A percentile compares a stretch with the other conserved stretches of the same genome.
Evolutionary conservation across 768 basidiomycete species (phyloP).

Genomic region (Leccinum longicurvipes): DNA sequence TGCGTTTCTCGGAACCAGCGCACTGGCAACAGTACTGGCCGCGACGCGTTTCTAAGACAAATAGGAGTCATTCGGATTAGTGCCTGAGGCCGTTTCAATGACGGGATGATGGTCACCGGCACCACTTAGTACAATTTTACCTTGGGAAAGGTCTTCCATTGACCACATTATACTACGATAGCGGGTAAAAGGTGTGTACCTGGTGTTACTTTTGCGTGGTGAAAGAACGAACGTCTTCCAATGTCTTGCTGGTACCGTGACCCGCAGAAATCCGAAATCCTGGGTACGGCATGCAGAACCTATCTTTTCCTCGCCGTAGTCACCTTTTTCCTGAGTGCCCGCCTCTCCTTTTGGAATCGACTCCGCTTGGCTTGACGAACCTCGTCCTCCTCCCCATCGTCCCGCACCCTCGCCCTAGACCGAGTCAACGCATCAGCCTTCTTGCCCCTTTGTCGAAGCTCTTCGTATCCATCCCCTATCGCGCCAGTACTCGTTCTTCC

Average conservation of each 20-base stretch:
- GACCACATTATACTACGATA: too few species aligned
- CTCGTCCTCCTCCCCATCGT: constrained; percentile 28
- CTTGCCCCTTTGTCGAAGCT: constrained; percentile 64
- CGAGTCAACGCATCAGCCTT: constrained; percentile 59
- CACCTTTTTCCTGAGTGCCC: constrained; percentile 31
- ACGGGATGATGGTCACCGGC: neutral
- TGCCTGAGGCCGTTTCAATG: too few species aligned
- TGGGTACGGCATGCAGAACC: neutral
- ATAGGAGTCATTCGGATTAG: neutral
- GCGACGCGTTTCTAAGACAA: constrained; percentile 11
- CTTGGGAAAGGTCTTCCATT: neutral
- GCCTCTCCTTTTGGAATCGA: constrained; percentile 44
- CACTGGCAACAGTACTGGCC: neutral
- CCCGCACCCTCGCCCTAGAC: constrained; percentile 42
- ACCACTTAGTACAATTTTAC: neutral
- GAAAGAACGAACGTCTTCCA: neutral
- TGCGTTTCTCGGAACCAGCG: constrained; percentile 15
- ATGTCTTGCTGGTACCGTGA: neutral
- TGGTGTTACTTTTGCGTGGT: neutral
- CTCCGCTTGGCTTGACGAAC: constrained; percentile 34
- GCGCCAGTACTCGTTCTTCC: constrained; percentile 41
- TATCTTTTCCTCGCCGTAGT: constrained; percentile 19
- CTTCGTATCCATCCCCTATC: constrained; percentile 76
- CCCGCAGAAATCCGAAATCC: too few species aligned
- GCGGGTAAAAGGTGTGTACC: too few species aligned